Base-by-base conservation (phyloP, 495 filamentous ascomycete species). In the Annulohypoxylon maeteangense region DNA sequence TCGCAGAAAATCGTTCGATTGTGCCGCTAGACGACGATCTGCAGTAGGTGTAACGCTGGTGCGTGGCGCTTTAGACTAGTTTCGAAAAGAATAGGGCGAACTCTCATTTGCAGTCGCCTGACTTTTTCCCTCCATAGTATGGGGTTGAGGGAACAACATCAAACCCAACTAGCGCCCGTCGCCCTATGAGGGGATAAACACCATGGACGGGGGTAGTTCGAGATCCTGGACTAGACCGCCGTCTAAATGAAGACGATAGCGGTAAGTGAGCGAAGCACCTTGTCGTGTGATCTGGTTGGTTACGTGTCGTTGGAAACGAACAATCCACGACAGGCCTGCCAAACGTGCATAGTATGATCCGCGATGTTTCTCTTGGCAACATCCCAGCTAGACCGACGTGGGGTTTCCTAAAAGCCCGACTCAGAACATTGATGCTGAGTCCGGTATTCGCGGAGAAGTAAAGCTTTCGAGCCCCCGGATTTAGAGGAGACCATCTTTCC, bases 1-100 rank as follows among this genome's bases (percentile, higher is more conserved):
- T 44, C 34, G 29, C 14, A 36, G 16, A 34, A 38, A 36, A 36
- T 31, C 44, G 25, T 47, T 50, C 59, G 59, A 53, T 54, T 32
- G 27, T 36, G 23, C 48, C 61, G 20, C 61, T 56, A 64, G 25
- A 31, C n/a, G 38, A 18, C 36, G 50, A 64, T 55, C 48, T 29
- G 44, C 18, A 34, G 56, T 4, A 38, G 42, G 48, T 31, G 32
- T 16, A 38, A 20, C 47, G 61, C 47, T 31, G 40, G 55, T 44
- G 8, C 22, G 32, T 22, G 29, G 23, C 36, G 36, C 48, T 31
- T 54, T 32, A 45, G 14, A 32, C 50, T 55, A 55, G 18, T 44
- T 42, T 11, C 16, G 4, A 14, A 44, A 11, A 27, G 14, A 56
- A 56, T 27, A 58, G 4, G 44, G 44, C 31, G 45, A 27, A 38